Base-by-base conservation (phyloP, 202 grass and related monocot species). In the Zoysia matrella region DNA sequence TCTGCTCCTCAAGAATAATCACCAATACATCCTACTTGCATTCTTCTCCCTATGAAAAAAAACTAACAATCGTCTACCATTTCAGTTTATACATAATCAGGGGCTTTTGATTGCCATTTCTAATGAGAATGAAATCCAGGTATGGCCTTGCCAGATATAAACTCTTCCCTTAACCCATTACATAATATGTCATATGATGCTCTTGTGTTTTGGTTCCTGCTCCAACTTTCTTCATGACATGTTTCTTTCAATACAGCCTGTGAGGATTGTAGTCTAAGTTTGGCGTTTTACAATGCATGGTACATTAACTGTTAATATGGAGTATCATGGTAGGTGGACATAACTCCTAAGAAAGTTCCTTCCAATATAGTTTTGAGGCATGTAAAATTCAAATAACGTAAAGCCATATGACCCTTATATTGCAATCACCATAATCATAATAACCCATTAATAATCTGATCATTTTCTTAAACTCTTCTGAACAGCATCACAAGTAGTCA, bases 101-200 rank as follows among this genome's bases (percentile, higher is more conserved):
- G 95, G 92, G 51, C 87, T 93, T 83, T 73, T 98, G 75, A 71
- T 98, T 67, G 90, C 88, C 46, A 85, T 98, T 81, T 93, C 95
- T 47, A 98, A 89, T 72, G 95, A 95, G 42, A 98, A 98, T 91
- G 90, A 95, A 85, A 86, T 98, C 80, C 85, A 95, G 92, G 95
- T 98, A 92, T 74, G 51, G 4, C 47, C 54, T 14, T 73, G 22
- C 30, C 60, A 79, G 11, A 54, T 66, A 22, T 51, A 72, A 43
- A 69, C 30, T 81, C 1, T 8, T 64, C 71, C 22, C 52, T 70
- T 60, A 36, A 85, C 66, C 49, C 82, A 22, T 73, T 73, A 49
- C 10, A 46, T 55, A 55, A 52, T 36, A 50, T 73, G 22, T 39
- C 36, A 7, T 52, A 8, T 65, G 3, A 51, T 44, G 51, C 44